Evolutionary conservation across 2,329 filamentous ascomycete species (phyloP), one percentile per base, ranked within the genome.

Genomic region (Cladorrhinum sp.): DNA sequence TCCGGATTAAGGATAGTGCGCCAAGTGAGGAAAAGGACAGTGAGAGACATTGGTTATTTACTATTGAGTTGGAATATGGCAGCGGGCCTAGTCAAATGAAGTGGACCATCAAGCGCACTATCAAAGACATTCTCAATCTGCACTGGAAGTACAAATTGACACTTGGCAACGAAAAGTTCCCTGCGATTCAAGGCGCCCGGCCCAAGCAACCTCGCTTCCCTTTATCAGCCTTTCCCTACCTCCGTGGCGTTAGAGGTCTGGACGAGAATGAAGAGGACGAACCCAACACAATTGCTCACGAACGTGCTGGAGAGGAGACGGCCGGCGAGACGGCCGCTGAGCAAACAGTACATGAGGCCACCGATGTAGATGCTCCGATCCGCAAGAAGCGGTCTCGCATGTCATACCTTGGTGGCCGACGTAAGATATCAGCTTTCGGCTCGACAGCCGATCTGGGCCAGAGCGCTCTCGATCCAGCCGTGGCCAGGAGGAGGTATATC

Each of bases 71-170:
- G 16, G 95, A 99, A 73, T 99, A 99, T 73, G 95, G 95, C 14
- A 98, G 91, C 72, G 96, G 95, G 0, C 86, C 95, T 59, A 97
- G 94, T 58, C 85, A 95, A 60, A 98, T 99, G 96, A 91, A 91
- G 71, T 99, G 95, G 95, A 88, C 91, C 18, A 91, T 99, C 61
- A 87, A 92, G 69, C 85, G 95, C 58, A 93, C 91, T 9, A 84
- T 98, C 42, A 83, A 86, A 68, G 95, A 99, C 72, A 96, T 99
- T 68, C 86, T 91, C 68, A 96, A 97, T 69, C 80, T 99, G 36
- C 95, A 99, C 75, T 81, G 92, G 70, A 93, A 96, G 68, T 99
- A 98, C 82, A 96, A 95, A 73, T 81, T 96, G 58, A 89, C 93
- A 62, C 85, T 90, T 61, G 87, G 89, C 63, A 93, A 92, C 62